A percentile compares a stretch with the other conserved stretches of the same genome.
Conservation (phyloP, 768 basidiomycete genomes). For the Mycena belliarum region DNA sequence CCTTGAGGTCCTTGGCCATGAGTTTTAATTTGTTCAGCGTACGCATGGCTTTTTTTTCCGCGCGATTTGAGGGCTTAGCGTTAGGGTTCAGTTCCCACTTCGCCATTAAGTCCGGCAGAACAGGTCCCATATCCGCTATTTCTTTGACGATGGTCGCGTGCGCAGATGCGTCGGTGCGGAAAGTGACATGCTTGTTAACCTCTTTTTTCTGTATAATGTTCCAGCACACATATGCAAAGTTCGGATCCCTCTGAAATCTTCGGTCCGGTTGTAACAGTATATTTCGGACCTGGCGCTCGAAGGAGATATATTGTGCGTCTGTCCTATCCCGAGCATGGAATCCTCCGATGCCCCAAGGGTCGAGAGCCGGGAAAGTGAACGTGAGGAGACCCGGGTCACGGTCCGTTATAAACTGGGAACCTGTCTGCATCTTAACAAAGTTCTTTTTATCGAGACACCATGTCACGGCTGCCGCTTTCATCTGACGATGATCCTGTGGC, state of each 20-base stretch:
- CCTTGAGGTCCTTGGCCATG: conserved; percentile 2
- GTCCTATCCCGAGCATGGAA: neutral
- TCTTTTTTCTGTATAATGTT: conserved; percentile 1
- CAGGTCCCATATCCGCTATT: neutral
- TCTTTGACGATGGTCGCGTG: neutral
- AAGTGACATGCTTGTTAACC: neutral
- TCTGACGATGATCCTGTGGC: neutral
- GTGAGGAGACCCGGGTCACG: neutral
- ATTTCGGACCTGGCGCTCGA: neutral
- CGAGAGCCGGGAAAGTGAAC: neutral
- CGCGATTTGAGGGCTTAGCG: neutral
- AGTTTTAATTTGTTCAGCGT: neutral
- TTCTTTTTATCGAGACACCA: neutral
- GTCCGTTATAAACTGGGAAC: neutral
- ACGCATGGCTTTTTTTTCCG: neutral
- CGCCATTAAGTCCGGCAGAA: neutral
- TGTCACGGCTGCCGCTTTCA: neutral
- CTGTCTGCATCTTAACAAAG: neutral
- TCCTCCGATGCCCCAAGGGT: too few relatives aligned
- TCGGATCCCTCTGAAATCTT: neutral
- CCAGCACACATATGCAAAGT: neutral
- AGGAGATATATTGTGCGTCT: neutral
- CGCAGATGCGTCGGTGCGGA: neutral
- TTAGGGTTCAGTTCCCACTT: neutral
- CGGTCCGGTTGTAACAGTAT: neutral